phyloP scores from a whole-genome alignment of 257 asterid species.

The Salvia rosmarinus region DNA sequence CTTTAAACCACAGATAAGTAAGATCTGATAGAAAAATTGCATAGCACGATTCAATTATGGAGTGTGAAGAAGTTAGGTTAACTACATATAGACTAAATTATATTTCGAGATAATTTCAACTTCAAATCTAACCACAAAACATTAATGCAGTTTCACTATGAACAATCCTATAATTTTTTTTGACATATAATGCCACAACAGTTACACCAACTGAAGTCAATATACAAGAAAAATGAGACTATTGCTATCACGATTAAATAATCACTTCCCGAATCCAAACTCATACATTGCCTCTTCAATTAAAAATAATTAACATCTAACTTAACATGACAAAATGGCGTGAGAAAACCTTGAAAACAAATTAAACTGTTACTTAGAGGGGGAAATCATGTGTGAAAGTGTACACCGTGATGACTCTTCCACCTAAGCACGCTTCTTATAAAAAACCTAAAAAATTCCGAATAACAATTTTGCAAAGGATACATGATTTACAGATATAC shows the following conservation, averaged over 20 bases:
- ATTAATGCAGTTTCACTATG: conserved; percentile 12
- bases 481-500: conserved; percentile 19
- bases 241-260: background rate
- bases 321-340: conserved; percentile 21
- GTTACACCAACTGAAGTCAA: conserved; percentile 19
- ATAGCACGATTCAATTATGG: conserved; percentile 27
- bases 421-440: conserved; percentile 8
- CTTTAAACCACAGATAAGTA: background rate
- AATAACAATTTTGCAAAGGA: conserved; percentile 21
- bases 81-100: conserved; percentile 7
- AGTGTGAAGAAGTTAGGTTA: conserved; percentile 18
- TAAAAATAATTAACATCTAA: background rate
- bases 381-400: background rate
- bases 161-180: background rate
- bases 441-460: conserved; percentile 9
- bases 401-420: background rate
- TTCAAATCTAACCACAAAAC: conserved; percentile 14
- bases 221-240: background rate
- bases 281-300: conserved; percentile 9
- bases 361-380: background rate
- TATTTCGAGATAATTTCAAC: conserved; percentile 2
- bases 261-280: background rate
- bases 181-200: conserved; percentile 13
- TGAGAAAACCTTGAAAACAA: background rate
- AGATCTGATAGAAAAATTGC: background rate